Evolutionary conservation across 257 asterid species (phyloP).

Genomic region (Ilex asprella): DNA sequence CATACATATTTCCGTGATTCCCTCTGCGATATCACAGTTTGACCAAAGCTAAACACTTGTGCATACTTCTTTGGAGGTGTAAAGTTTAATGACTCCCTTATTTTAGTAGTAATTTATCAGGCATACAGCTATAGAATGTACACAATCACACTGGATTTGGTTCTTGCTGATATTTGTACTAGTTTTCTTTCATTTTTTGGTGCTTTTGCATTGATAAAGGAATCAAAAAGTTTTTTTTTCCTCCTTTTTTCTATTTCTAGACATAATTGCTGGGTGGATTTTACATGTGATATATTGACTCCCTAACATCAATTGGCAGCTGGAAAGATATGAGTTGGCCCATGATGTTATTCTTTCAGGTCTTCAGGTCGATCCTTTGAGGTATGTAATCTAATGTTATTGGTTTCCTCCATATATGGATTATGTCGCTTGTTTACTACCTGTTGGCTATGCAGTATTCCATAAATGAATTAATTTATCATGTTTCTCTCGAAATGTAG

Average conservation of each 20-base stretch:
- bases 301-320: slow-evolving; percentile 42
- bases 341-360: slow-evolving; percentile 64
- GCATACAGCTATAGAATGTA: no score
- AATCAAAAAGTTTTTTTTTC: no score
- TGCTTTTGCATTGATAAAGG: no score
- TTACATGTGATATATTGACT: slow-evolving; percentile 1
- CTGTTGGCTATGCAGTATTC: neutral
- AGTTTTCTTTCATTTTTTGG: no score
- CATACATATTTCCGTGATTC: no score
- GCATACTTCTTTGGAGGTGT: no score
- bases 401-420: neutral
- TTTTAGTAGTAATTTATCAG: no score
- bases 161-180: no score
- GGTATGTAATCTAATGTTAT: slow-evolving; percentile 37
- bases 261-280: neutral
- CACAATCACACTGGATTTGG: no score
- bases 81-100: no score
- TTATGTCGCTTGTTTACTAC: neutral
- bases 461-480: neutral
- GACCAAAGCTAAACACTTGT: no score
- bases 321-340: slow-evolving; percentile 77
- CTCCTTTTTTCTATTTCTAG: neutral
- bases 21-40: no score
- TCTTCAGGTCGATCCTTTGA: slow-evolving; percentile 60
- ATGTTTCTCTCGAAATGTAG: slow-evolving; percentile 30